Base-by-base conservation (phyloP, 225 moss, liverwort and hornwort species). In the Bryum argenteum region DNA sequence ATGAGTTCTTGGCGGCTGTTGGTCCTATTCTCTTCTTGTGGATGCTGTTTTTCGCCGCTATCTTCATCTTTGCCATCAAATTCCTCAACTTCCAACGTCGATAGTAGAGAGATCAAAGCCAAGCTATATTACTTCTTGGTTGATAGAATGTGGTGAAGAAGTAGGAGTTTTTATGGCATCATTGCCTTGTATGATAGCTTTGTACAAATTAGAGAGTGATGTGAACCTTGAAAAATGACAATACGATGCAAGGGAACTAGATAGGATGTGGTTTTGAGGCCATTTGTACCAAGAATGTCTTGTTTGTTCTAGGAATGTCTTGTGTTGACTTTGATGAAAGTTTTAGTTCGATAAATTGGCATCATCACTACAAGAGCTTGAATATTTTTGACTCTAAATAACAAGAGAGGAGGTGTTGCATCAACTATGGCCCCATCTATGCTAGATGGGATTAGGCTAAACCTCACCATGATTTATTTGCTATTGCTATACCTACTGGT, bases 71-170 rank as follows among this genome's bases (percentile, higher is more conserved):
- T 2, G 79, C 77, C 67, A 86, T 86, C 69, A 86, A 83, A 77
- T 79, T 77, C 75, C 80, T 86, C 71, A 86, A 86, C 33, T 86
- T 86, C 80, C 86, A 86, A 68, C 80, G 77, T 1, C 86, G 86
- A 5, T 86, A 70, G 63, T 70, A 11, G 15, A 15, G 1, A 8
- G 7, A 43, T 9, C 1, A 43, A 8, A 8, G 26, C 26, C 13
- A 22, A 54, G 48, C 15, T n/a, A 48, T 17, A 17, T 48, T 48
- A 48, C 17, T 17, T 48, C 17, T 8, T 48, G 48, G 17, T 48
- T 17, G 48, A 48, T 17, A 15, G 48, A 48, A 48, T 48, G 48
- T 15, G 47, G 15, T 3, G 4, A 47, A 15, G 48, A 17, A 48
- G 15, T 48, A 48, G 5, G 47, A 16, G 15, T 17, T 48, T 7